Conservation (phyloP, 2,329 filamentous ascomycete genomes). For the Botrytis medusae region DNA sequence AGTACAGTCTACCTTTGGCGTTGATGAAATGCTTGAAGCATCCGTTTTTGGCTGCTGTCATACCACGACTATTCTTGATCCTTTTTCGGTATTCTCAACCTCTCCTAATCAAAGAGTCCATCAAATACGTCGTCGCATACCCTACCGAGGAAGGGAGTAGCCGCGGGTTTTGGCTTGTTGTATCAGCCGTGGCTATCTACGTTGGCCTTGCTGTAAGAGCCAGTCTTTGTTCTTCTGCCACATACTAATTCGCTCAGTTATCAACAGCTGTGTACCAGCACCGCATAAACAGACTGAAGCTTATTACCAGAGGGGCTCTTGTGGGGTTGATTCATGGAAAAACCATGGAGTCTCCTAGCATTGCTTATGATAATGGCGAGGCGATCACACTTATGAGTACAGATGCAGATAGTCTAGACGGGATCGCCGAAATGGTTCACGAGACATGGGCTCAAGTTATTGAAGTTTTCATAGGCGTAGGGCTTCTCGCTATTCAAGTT, state of each 20-base stretch:
- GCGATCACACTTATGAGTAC: slow-evolving; percentile 45
- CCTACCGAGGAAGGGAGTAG: slow-evolving; percentile 14
- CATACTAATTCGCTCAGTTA: slow-evolving; percentile 33
- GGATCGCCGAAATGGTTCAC: slow-evolving; percentile 43
- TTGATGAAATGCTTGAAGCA: slow-evolving; percentile 38
- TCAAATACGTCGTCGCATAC: slow-evolving; percentile 37
- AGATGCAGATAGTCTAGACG: slow-evolving; percentile 43
- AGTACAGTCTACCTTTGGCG: slow-evolving; percentile 39
- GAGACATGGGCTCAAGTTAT: slow-evolving; percentile 47
- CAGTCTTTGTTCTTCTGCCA: background rate
- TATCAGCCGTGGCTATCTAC: background rate
- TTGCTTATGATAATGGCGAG: slow-evolving; percentile 38
- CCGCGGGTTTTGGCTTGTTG: slow-evolving; percentile 11
- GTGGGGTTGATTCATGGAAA: slow-evolving; percentile 43
- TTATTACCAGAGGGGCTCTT: slow-evolving; percentile 42
- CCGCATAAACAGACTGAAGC: slow-evolving; percentile 38
- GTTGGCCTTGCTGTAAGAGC: slow-evolving; percentile 13
- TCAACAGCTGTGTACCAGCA: slow-evolving; percentile 40
- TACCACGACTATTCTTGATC: slow-evolving; percentile 43
- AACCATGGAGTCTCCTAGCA: slow-evolving; percentile 34
- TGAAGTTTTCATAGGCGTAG: slow-evolving; percentile 45
- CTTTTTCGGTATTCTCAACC: slow-evolving; percentile 46
- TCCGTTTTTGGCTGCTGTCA: slow-evolving; percentile 39
- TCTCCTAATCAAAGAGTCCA: slow-evolving; percentile 43
- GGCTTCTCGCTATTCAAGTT: slow-evolving; percentile 43